Percentiles rank a stretch among this genome's conserved stretches.
These are phyloP conservation scores for Psilocybe mexicana DNA, from an alignment of 1,284 basidiomycete species.

Conservation along the genomic window DNA sequence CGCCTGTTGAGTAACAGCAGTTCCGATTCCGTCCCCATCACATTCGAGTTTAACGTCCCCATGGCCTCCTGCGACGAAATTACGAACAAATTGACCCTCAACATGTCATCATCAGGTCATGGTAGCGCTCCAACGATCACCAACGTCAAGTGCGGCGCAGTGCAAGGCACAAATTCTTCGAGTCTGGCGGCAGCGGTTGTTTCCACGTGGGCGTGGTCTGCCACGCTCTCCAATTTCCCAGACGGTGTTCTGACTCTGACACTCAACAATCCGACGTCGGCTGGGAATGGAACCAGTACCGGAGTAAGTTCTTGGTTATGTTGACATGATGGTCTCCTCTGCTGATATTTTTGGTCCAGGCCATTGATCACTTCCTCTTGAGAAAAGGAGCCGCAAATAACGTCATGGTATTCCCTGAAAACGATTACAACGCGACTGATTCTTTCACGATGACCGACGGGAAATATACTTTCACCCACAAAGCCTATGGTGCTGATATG, in stretches of 20 bases:
- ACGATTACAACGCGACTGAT: slow-evolving; percentile 68
- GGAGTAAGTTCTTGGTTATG: slow-evolving; percentile 44
- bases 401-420: slow-evolving; percentile 79
- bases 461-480: slow-evolving; percentile 76
- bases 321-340: slow-evolving; percentile 2
- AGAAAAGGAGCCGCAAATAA: slow-evolving; percentile 78
- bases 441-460: slow-evolving; percentile 62
- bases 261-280: slow-evolving; percentile 49
- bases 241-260: slow-evolving; percentile 81
- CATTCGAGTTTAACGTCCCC: slow-evolving; percentile 73
- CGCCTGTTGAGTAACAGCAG: slow-evolving; percentile 57
- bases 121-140: slow-evolving; percentile 55
- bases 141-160: slow-evolving; percentile 47
- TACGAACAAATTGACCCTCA: slow-evolving; percentile 60
- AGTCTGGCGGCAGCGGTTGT: slow-evolving; percentile 53
- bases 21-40: slow-evolving; percentile 64
- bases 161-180: slow-evolving; percentile 47
- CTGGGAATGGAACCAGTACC: slow-evolving; percentile 47
- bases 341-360: slow-evolving; percentile 35
- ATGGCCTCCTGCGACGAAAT: slow-evolving; percentile 74
- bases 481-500: slow-evolving; percentile 83
- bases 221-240: slow-evolving; percentile 68
- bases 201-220: slow-evolving; percentile 73
- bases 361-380: slow-evolving; percentile 72
- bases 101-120: slow-evolving; percentile 69